Conservation (phyloP, 2,329 filamentous ascomycete genomes). For the Curvularia spicifera region DNA sequence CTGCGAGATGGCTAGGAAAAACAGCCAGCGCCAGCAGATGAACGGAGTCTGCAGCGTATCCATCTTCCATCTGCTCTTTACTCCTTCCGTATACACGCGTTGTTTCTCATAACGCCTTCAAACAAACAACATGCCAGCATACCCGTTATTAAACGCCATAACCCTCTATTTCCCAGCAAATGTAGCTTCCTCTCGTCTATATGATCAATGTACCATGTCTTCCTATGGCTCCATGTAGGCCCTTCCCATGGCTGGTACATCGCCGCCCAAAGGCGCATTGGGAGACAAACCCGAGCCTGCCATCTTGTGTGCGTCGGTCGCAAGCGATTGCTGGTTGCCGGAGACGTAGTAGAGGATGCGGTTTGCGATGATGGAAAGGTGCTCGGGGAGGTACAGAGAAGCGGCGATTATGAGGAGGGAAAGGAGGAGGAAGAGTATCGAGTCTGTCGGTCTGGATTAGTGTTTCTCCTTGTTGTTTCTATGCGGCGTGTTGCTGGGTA, state of each 20-base stretch:
- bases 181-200: not conserved
- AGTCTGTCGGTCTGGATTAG: constrained; percentile 64
- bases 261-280: constrained; percentile 14
- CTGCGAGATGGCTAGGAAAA: not conserved
- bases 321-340: constrained; percentile 66
- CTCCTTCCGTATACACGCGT: not conserved
- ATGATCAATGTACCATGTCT: not conserved
- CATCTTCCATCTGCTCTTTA: not conserved
- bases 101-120: not conserved
- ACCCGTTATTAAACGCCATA: not conserved
- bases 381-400: constrained; percentile 91
- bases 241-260: constrained; percentile 21
- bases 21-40: not conserved
- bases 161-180: not conserved
- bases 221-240: constrained; percentile 33
- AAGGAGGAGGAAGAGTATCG: constrained; percentile 87
- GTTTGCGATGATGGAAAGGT: constrained; percentile 79
- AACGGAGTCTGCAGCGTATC: not conserved
- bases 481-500: not conserved
- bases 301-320: constrained; percentile 25
- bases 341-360: constrained; percentile 95
- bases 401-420: constrained; percentile 85
- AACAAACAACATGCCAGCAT: not conserved
- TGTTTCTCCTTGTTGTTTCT: not conserved
- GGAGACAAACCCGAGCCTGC: constrained; percentile 13